These are phyloP conservation scores for Talaromyces albobiverticillius DNA, from an alignment of 2,329 filamentous ascomycete genomes.

Conservation along the genomic window DNA sequence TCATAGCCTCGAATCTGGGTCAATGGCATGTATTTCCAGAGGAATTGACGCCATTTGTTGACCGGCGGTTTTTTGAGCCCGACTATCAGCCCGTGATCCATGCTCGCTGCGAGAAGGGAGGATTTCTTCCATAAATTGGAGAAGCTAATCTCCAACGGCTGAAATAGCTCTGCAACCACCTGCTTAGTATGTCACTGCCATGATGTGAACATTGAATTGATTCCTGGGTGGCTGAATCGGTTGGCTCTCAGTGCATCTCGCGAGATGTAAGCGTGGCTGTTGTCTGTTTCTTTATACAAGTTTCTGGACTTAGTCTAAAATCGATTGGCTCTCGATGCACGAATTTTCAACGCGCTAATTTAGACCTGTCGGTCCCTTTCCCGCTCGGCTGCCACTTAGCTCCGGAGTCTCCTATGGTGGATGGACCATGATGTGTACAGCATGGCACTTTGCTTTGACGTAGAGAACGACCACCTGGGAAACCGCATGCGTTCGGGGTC, in stretches of 20 bases:
- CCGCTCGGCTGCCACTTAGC: slow-evolving; percentile 40
- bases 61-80: slow-evolving; percentile 79
- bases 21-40: slow-evolving; percentile 19
- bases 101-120: slow-evolving; percentile 27
- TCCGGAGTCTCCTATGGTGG: slow-evolving; percentile 16
- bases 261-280: slow-evolving; percentile 37
- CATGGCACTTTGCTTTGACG: neutral
- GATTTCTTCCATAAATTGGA: neutral
- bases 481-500: slow-evolving; percentile 32
- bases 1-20: slow-evolving; percentile 78
- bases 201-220: slow-evolving; percentile 9
- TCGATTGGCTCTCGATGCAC: slow-evolving; percentile 38
- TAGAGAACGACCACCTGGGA: slow-evolving; percentile 4
- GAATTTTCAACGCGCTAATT: slow-evolving; percentile 35
- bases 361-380: slow-evolving; percentile 35
- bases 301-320: slow-evolving; percentile 27
- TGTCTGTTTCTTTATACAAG: slow-evolving; percentile 27
- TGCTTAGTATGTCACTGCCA: slow-evolving; percentile 53
- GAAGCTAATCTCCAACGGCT: slow-evolving; percentile 22
- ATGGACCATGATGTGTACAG: neutral
- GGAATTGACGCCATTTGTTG: neutral
- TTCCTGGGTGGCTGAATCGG: slow-evolving; percentile 38
- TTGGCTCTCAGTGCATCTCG: slow-evolving; percentile 39
- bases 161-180: slow-evolving; percentile 48
- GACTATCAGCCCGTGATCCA: slow-evolving; percentile 56